Evolutionary conservation across 2,329 filamentous ascomycete genomes (phyloP).

Genomic region (Hirsutella minnesotensis): DNA sequence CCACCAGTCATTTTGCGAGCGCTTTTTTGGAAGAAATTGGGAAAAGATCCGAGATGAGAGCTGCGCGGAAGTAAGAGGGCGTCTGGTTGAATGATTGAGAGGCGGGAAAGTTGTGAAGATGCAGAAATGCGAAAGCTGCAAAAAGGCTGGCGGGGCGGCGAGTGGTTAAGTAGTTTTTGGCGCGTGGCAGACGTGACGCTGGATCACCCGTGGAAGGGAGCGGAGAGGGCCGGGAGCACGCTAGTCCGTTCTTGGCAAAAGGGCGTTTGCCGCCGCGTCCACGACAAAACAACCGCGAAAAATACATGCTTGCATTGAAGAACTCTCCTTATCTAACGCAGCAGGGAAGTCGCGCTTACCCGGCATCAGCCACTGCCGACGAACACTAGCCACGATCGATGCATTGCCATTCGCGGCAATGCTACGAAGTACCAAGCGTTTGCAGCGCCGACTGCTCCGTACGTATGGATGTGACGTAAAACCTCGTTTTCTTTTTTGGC

Average conservation of each 20-base stretch:
- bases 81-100: too few species aligned
- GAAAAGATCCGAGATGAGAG: not conserved
- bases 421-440: too few species aligned
- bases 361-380: too few species aligned
- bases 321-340: too few species aligned
- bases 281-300: not conserved
- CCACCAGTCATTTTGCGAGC: conserved; percentile 95
- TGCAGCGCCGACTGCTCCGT: too few species aligned
- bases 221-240: conserved; percentile 4
- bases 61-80: conserved; percentile 4
- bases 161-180: conserved; percentile 46
- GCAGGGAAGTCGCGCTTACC: too few species aligned
- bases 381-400: too few species aligned
- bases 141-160: conserved; percentile 31
- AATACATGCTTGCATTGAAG: not conserved
- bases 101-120: conserved; percentile 21
- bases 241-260: conserved; percentile 22
- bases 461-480: too few species aligned
- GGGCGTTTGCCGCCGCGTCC: conserved; percentile 5
- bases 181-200: conserved; percentile 31
- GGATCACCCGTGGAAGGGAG: conserved; percentile 30
- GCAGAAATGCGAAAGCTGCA: conserved; percentile 16
- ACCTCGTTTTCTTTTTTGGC: too few species aligned
- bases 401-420: too few species aligned
- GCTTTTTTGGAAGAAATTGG: conserved; percentile 8